Conservation (phyloP, 2,329 filamentous ascomycete species). For the Blumeria graminis region DNA sequence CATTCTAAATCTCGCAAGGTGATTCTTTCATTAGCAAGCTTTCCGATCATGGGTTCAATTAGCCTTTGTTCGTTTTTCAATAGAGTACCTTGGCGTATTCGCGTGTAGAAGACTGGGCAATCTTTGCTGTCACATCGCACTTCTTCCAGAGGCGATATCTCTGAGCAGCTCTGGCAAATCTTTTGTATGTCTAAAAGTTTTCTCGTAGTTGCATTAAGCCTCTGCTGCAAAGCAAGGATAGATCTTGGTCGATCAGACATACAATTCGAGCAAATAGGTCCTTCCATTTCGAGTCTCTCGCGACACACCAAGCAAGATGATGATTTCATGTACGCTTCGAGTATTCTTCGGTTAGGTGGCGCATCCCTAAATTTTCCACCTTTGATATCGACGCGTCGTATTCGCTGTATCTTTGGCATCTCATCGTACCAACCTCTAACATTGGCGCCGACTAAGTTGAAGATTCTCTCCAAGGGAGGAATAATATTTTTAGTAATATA, state of each 20-base stretch:
- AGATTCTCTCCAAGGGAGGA: conserved; percentile 83
- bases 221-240: conserved; percentile 35
- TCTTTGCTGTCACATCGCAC: conserved; percentile 78
- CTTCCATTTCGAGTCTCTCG: conserved; percentile 19
- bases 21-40: conserved; percentile 15
- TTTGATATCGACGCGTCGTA: conserved; percentile 24
- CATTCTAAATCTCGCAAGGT: conserved; percentile 11
- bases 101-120: conserved; percentile 75
- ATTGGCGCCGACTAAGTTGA: conserved; percentile 85
- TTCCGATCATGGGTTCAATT: conserved; percentile 19
- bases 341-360: conserved; percentile 30
- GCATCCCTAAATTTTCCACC: conserved; percentile 6
- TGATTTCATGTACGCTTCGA: conserved; percentile 83
- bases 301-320: conserved; percentile 57
- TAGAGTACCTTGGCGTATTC: conserved; percentile 29
- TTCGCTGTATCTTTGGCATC: conserved; percentile 74
- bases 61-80: conserved; percentile 6
- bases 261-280: conserved; percentile 35
- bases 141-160: conserved; percentile 45
- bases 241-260: conserved; percentile 29
- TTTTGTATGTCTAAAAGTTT: conserved; percentile 37
- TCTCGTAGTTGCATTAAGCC: conserved; percentile 37
- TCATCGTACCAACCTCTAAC: conserved; percentile 84
- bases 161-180: conserved; percentile 62
- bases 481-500: conserved; percentile 94